Evolutionary conservation across 2,329 filamentous ascomycete species (phyloP).

Genomic region (Cladosporium cucumerinum): DNA sequence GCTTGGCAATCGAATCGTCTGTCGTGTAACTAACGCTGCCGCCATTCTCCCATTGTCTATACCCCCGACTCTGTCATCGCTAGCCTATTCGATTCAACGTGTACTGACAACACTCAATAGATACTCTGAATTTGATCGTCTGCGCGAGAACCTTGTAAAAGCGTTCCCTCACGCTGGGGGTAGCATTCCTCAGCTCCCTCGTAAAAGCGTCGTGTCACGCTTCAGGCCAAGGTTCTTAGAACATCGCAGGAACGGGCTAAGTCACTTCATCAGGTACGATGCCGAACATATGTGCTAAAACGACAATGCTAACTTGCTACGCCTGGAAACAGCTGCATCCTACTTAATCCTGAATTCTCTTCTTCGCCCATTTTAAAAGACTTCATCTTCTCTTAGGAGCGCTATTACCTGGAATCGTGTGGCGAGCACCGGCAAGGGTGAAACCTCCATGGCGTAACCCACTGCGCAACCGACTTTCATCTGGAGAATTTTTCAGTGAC

Average conservation of each 20-base stretch:
- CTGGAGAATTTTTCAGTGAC: not conserved
- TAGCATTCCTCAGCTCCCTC: slow-evolving; percentile 84
- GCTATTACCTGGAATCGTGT: not conserved
- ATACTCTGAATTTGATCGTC: slow-evolving; percentile 90
- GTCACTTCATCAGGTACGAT: slow-evolving; percentile 88
- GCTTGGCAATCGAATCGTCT: not conserved
- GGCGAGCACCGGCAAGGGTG: not conserved
- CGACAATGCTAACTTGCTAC: slow-evolving; percentile 9
- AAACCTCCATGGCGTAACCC: not conserved
- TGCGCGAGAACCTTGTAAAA: slow-evolving; percentile 68
- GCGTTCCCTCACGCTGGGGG: slow-evolving; percentile 81
- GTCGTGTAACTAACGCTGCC: not conserved
- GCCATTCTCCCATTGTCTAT: not conserved
- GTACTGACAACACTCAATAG: slow-evolving; percentile 36
- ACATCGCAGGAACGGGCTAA: slow-evolving; percentile 73
- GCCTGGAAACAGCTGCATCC: slow-evolving; percentile 71
- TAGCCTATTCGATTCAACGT: not conserved
- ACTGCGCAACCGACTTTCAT: not conserved
- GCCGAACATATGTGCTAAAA: not conserved
- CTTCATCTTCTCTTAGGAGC: slow-evolving; percentile 62
- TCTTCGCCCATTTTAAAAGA: slow-evolving; percentile 88
- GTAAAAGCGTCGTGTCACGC: slow-evolving; percentile 79
- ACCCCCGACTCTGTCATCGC: not conserved
- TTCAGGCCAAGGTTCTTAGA: slow-evolving; percentile 85
- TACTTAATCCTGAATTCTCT: slow-evolving; percentile 91